Base-by-base conservation (phyloP, 495 filamentous ascomycete genomes). In the Haplographium delicatum region DNA sequence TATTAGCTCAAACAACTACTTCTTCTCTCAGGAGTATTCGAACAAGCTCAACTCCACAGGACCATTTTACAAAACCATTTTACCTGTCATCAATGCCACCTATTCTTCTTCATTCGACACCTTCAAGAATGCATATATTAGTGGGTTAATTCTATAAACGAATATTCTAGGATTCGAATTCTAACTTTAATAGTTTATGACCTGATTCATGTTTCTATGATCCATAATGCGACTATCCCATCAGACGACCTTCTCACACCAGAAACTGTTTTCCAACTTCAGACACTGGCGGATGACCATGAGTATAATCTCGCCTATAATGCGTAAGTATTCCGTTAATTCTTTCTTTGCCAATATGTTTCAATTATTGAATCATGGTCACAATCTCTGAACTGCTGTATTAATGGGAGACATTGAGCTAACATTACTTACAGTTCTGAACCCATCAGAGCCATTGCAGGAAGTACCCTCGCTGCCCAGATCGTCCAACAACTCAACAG, bases 121-220 rank as follows among this genome's bases (percentile, higher is more conserved):
- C 6, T 57, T 59, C 47, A 57, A 58, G 24, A 56, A 58, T 45
- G 55, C 54, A 31, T 56, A 59, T 42, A 26, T 25, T 15, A 53
- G 50, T 62, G 33, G 48, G 47, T 38, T 25, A 10, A n/a, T 11
- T 15, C 19, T 16, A n/a, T n/a, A 20, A 25, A 5, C 15, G 11
- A 7, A 18, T 44, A n/a, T 20, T 35, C 23, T 40, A 30, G 18
- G 15, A 34, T 18, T 6, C 24, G 5, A 9, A 13, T 22, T 39
- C 43, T 51, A 50, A 52, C 22, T 75, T 76, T 7, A 71, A 72
- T 67, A 33, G 81, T 93, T 61, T 88, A 72, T 54, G 87, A 95
- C 61, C 81, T 81, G 50, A 65, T 91, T 62, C 82, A 91, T 53
- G 88, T 89, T 37, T 82, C 83, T 40, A 63, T 63, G 20, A 74